These are phyloP conservation scores for Fusarium secorum DNA, from an alignment of 2,329 filamentous ascomycete species.

Conservation along the genomic window DNA sequence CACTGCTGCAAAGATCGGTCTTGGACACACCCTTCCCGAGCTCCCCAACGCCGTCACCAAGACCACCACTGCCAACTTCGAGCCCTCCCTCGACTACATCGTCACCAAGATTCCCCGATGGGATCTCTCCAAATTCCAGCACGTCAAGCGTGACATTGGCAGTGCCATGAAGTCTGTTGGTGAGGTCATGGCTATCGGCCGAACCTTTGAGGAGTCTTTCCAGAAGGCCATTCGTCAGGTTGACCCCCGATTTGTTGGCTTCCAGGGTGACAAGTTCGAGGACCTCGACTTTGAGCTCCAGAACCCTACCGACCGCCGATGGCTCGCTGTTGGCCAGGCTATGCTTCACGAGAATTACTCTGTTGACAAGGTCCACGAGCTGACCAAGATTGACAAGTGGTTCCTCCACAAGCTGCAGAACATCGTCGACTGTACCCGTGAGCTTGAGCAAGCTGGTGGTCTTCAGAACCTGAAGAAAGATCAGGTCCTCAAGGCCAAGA, in stretches of 20 bases:
- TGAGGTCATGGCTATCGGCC: slow-evolving; percentile 98
- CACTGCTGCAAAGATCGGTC: slow-evolving; percentile 96
- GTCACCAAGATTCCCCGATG: slow-evolving; percentile 98
- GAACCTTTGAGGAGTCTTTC: slow-evolving; percentile 98
- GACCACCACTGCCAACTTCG: slow-evolving; percentile 98
- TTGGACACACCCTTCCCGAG: slow-evolving; percentile 93
- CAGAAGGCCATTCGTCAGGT: slow-evolving; percentile 99
- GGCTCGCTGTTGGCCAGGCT: slow-evolving; percentile 96
- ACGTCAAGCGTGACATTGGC: slow-evolving; percentile 96
- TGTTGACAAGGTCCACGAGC: slow-evolving; percentile 87
- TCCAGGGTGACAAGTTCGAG: slow-evolving; percentile 95
- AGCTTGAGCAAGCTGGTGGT: slow-evolving; percentile 84
- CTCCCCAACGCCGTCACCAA: slow-evolving; percentile 98
- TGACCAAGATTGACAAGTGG: slow-evolving; percentile 99
- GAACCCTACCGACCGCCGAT: slow-evolving; percentile 95
- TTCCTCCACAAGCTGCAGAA: slow-evolving; percentile 99
- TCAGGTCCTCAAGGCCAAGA: slow-evolving; percentile 89
- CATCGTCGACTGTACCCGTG: slow-evolving; percentile 87
- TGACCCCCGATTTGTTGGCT: slow-evolving; percentile 88
- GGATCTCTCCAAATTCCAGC: slow-evolving; percentile 99
- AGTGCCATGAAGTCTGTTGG: slow-evolving; percentile 99
- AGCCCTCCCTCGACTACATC: slow-evolving; percentile 96
- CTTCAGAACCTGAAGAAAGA: slow-evolving; percentile 88
- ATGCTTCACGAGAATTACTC: slow-evolving; percentile 98
- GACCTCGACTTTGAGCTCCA: slow-evolving; percentile 87